These are phyloP conservation scores for Bruguiera gymnorhiza DNA, from an alignment of 345 rosid genomes.

Conservation along the genomic window DNA sequence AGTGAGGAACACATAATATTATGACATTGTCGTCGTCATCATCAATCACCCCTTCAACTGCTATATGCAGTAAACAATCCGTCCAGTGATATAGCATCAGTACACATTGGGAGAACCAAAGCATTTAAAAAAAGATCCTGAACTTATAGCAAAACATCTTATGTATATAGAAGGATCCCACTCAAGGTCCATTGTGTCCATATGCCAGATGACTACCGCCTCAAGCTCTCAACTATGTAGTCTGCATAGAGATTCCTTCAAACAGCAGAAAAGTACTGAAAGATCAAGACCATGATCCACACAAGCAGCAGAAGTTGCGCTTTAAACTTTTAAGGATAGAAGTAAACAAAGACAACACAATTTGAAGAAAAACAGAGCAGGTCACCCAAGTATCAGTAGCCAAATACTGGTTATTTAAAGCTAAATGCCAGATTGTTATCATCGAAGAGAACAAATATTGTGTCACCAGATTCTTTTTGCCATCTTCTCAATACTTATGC, in stretches of 20 bases:
- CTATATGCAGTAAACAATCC: background rate
- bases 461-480: background rate
- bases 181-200: background rate
- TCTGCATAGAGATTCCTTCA: constrained; percentile 31
- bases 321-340: background rate
- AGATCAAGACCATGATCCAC: background rate
- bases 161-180: background rate
- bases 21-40: background rate
- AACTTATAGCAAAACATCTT: constrained; percentile 14
- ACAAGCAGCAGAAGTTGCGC: background rate
- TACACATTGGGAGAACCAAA: background rate
- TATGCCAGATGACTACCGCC: constrained; percentile 17
- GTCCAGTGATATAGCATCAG: background rate
- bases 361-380: too few relatives aligned
- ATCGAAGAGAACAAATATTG: background rate
- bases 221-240: constrained; percentile 31
- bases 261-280: background rate
- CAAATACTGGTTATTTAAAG: too few relatives aligned
- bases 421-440: too few relatives aligned
- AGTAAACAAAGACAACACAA: background rate
- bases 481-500: background rate
- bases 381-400: too few relatives aligned
- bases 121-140: background rate
- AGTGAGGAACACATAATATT: background rate
- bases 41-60: background rate